Evolutionary conservation across 2,329 filamentous ascomycete species (phyloP).

Genomic region (Mycosphaerella sp.): DNA sequence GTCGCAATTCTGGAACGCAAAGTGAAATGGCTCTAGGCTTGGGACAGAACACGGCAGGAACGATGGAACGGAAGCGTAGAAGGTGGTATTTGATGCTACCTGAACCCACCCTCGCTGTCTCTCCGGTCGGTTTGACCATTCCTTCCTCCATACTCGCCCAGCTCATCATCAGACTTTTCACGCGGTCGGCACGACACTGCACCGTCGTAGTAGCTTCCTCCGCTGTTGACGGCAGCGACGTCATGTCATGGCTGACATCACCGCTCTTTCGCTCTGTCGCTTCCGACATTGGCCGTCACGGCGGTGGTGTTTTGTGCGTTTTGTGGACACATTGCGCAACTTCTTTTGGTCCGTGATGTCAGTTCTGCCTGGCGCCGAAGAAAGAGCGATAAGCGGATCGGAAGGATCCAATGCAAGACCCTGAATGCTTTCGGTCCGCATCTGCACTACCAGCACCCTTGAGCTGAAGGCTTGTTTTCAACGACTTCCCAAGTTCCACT

Average conservation of each 20-base stretch:
- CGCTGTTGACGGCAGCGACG: background rate
- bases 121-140: background rate
- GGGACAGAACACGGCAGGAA: background rate
- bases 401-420: slow-evolving; percentile 1
- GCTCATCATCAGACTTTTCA: slow-evolving; percentile 6
- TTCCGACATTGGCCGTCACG: slow-evolving; percentile 7
- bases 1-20: too few relatives aligned
- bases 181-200: background rate
- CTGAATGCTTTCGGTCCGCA: slow-evolving; percentile 10
- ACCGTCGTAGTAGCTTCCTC: background rate
- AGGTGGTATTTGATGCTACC: background rate
- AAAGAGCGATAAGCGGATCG: background rate
- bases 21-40: background rate
- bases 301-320: background rate
- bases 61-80: background rate
- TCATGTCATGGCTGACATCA: slow-evolving; percentile 1
- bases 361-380: slow-evolving; percentile 4
- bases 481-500: slow-evolving; percentile 16
- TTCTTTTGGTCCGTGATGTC: slow-evolving; percentile 5
- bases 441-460: background rate
- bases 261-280: background rate
- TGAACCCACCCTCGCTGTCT: background rate
- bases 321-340: background rate
- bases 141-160: background rate
- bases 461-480: slow-evolving; percentile 13